phyloP scores from a whole-genome alignment of 2,329 filamentous ascomycete genomes.

The Aspergillus aculeatus region DNA sequence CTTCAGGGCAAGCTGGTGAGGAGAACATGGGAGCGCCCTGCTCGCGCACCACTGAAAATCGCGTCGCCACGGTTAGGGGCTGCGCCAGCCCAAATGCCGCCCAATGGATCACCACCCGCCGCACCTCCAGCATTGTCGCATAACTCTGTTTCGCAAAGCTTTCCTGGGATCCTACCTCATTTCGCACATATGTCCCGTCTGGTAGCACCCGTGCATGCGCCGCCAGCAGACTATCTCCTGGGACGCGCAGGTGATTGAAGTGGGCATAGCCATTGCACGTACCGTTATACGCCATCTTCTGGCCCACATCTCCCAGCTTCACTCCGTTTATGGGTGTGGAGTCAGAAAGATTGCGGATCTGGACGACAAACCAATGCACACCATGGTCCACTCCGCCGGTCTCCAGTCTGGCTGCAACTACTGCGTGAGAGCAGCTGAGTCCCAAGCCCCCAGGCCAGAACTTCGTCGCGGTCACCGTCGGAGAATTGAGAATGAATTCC shows the following conservation, averaged over 20 bases:
- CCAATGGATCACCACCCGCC: constrained; percentile 45
- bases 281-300: constrained; percentile 55
- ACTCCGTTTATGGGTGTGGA: constrained; percentile 47
- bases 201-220: constrained; percentile 42
- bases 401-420: constrained; percentile 55
- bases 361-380: constrained; percentile 54
- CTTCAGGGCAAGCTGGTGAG: constrained; percentile 31
- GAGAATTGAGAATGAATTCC: constrained; percentile 53
- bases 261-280: constrained; percentile 58
- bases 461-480: constrained; percentile 53
- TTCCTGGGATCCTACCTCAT: constrained; percentile 33
- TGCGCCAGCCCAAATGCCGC: constrained; percentile 53
- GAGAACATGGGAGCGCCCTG: constrained; percentile 54
- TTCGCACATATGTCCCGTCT: too few species aligned
- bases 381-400: constrained; percentile 41
- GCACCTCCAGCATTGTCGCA: constrained; percentile 51
- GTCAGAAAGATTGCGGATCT: constrained; percentile 39
- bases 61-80: constrained; percentile 53
- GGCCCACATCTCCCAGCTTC: constrained; percentile 55
- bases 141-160: constrained; percentile 46
- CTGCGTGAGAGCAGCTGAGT: constrained; percentile 55
- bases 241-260: constrained; percentile 50
- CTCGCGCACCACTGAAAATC: constrained; percentile 50
- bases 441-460: constrained; percentile 58
- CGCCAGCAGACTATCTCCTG: constrained; percentile 52